These are phyloP conservation scores for Marasmius fiardii DNA, from an alignment of 1,284 basidiomycete genomes.

Conservation along the genomic window DNA sequence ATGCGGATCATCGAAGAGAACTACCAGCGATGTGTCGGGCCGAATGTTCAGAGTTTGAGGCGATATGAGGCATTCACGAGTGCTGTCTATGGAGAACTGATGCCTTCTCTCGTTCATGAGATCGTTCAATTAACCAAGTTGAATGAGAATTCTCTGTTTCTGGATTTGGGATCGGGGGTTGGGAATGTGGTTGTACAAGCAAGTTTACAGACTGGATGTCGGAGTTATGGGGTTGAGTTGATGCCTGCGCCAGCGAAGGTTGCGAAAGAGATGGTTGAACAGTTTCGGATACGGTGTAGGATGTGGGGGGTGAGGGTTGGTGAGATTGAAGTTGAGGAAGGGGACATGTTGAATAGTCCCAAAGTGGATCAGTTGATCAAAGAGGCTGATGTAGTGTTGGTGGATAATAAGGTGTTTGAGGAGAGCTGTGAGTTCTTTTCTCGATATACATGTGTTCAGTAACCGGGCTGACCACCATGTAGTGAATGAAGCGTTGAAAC, in stretches of 20 bases:
- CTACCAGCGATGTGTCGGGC: slow-evolving; percentile 75
- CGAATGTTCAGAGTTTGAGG: slow-evolving; percentile 58
- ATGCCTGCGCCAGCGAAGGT: slow-evolving; percentile 62
- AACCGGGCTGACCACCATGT: not conserved
- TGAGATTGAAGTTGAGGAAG: slow-evolving; percentile 67
- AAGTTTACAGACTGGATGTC: slow-evolving; percentile 71
- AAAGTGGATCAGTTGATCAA: slow-evolving; percentile 59
- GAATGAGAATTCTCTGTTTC: slow-evolving; percentile 55
- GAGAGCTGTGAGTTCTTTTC: slow-evolving; percentile 52
- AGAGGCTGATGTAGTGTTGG: slow-evolving; percentile 70
- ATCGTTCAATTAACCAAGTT: slow-evolving; percentile 59
- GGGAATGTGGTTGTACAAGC: slow-evolving; percentile 78
- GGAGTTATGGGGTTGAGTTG: slow-evolving; percentile 68
- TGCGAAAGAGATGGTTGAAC: slow-evolving; percentile 57
- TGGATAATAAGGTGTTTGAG: slow-evolving; percentile 78
- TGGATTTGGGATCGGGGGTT: slow-evolving; percentile 79
- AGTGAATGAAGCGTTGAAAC: slow-evolving; percentile 74
- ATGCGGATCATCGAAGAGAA: slow-evolving; percentile 74
- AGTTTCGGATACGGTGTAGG: slow-evolving; percentile 59
- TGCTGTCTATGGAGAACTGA: slow-evolving; percentile 74
- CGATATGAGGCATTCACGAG: slow-evolving; percentile 74
- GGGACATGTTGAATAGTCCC: slow-evolving; percentile 65
- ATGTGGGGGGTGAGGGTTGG: slow-evolving; percentile 77
- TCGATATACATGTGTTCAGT: not conserved
- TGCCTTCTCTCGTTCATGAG: slow-evolving; percentile 65